Percentiles rank a stretch among this genome's conserved stretches.
These are phyloP conservation scores for Diaporthe sp. DNA, from an alignment of 2,329 filamentous ascomycete species.

Conservation along the genomic window DNA sequence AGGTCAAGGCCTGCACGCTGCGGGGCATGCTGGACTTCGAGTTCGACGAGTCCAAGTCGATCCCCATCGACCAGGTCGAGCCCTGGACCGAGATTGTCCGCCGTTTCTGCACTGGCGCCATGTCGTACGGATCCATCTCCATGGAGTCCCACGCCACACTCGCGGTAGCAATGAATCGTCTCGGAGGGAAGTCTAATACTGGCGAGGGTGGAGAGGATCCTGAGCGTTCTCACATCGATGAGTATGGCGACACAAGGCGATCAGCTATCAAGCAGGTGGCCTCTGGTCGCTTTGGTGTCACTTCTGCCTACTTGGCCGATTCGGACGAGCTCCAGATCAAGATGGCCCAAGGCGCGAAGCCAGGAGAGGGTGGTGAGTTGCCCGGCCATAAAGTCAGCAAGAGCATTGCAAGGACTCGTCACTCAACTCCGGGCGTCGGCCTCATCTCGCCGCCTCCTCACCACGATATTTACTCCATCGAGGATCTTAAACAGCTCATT, in stretches of 20 bases:
- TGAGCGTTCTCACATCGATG: slow-evolving; percentile 85
- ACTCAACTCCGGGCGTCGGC: slow-evolving; percentile 96
- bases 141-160: slow-evolving; percentile 98
- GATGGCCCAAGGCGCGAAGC: slow-evolving; percentile 99
- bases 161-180: slow-evolving; percentile 92
- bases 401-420: slow-evolving; percentile 91
- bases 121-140: slow-evolving; percentile 98
- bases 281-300: slow-evolving; percentile 95
- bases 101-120: slow-evolving; percentile 95
- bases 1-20: slow-evolving; percentile 95
- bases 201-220: slow-evolving; percentile 97
- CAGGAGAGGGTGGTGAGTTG: slow-evolving; percentile 96
- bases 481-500: slow-evolving; percentile 97
- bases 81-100: slow-evolving; percentile 98
- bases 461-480: slow-evolving; percentile 98
- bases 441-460: slow-evolving; percentile 96
- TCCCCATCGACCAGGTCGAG: slow-evolving; percentile 96
- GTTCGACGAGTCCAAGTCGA: slow-evolving; percentile 85
- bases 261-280: slow-evolving; percentile 98
- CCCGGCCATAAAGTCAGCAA: slow-evolving; percentile 97
- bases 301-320: slow-evolving; percentile 92
- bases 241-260: slow-evolving; percentile 96
- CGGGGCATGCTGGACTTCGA: slow-evolving; percentile 96
- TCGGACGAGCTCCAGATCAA: slow-evolving; percentile 98
- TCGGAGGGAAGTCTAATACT: slow-evolving; percentile 97